A percentile compares a stretch with the other conserved stretches of the same genome.
Evolutionary conservation across 108 stramenopile species (phyloP).

Genomic region (Cyclotella sp.): DNA sequence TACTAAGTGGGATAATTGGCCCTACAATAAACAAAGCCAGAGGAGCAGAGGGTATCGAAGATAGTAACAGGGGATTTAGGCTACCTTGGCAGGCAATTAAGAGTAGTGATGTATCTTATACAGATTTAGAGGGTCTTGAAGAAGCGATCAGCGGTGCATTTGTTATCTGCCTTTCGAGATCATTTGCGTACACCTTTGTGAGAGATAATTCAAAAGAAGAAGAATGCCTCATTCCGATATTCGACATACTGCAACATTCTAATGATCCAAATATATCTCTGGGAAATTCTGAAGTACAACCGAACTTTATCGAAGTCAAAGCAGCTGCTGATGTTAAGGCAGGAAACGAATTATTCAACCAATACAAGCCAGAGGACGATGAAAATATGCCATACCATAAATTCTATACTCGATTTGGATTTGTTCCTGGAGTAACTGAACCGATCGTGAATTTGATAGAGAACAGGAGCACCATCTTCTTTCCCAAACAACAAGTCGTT

Average conservation of each 20-base stretch:
- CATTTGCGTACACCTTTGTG: slow-evolving; percentile 56
- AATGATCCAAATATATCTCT: slow-evolving; percentile 63
- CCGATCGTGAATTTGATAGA: slow-evolving; percentile 61
- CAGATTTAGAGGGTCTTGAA: slow-evolving; percentile 51
- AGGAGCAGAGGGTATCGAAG: slow-evolving; percentile 37
- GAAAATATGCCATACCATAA: slow-evolving; percentile 77
- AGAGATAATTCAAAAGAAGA: slow-evolving; percentile 38
- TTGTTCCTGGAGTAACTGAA: slow-evolving; percentile 72
- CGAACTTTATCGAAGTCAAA: slow-evolving; percentile 59
- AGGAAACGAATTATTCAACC: slow-evolving; percentile 70
- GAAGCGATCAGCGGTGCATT: slow-evolving; percentile 77
- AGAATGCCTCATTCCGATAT: slow-evolving; percentile 72
- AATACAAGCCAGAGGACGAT: slow-evolving; percentile 73
- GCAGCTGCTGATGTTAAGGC: slow-evolving; percentile 50
- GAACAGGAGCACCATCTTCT: slow-evolving; percentile 75
- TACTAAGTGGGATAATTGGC: slow-evolving; percentile 60
- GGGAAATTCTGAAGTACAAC: slow-evolving; percentile 39
- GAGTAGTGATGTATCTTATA: slow-evolving; percentile 13
- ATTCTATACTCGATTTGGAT: slow-evolving; percentile 80
- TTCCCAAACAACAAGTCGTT: slow-evolving; percentile 62
- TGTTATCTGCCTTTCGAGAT: slow-evolving; percentile 65
- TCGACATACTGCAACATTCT: slow-evolving; percentile 76
- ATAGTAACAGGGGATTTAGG: slow-evolving; percentile 31
- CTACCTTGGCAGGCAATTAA: slow-evolving; percentile 51
- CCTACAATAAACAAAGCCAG: slow-evolving; percentile 57